Base-by-base conservation (phyloP, 2,329 filamentous ascomycete genomes). In the Didymella segeticola region DNA sequence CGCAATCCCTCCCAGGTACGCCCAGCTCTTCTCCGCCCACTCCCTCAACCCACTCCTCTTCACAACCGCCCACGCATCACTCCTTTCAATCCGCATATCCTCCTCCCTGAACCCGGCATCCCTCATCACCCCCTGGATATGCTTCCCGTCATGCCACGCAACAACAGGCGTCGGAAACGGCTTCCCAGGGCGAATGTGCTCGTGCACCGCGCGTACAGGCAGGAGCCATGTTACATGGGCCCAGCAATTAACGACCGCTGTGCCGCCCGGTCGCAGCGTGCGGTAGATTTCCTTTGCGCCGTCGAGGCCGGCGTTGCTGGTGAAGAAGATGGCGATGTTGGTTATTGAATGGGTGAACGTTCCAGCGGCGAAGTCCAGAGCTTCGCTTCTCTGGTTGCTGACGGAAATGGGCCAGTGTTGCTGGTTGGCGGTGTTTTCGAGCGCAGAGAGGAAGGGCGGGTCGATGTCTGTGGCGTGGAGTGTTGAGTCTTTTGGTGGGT, bases 321-420 rank as follows among this genome's bases (percentile, higher is more conserved):
- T 75, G 56, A 77, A 76, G 48, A 77, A 63, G 38, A 79, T 67
- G 6, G 72, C 75, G 26, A 78, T 71, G 58, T 75, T 77, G 5
- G 72, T 78, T 47, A 79, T 63, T 4, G 64, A 69, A 58, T 75
- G 71, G 0, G 70, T 72, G 61, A 79, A 79, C 20, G 59, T 63
- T 4, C 64, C 58, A 47, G 75, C 70, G 3, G 49, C 38, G 34
- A 71, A 70, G 15, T 37, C 43, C 1, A 68, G 37, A 1, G 34
- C 30, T 15, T 71, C 63, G 19, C 52, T 48, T 10, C 47, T 59
- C 45, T 64, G 58, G 31, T 63, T 67, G 2, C 59, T 49, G 14
- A 67, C 53, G 6, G 53, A 29, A 17, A 70, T 43, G 17, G 68
- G 67, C 69, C 69, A 72, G 48, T 19, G 19, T 34, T 70, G 53